Evolutionary conservation across 1,284 basidiomycete genomes (phyloP), one percentile per base, ranked within the genome.

Genomic region (Sporisorium exsertum): DNA sequence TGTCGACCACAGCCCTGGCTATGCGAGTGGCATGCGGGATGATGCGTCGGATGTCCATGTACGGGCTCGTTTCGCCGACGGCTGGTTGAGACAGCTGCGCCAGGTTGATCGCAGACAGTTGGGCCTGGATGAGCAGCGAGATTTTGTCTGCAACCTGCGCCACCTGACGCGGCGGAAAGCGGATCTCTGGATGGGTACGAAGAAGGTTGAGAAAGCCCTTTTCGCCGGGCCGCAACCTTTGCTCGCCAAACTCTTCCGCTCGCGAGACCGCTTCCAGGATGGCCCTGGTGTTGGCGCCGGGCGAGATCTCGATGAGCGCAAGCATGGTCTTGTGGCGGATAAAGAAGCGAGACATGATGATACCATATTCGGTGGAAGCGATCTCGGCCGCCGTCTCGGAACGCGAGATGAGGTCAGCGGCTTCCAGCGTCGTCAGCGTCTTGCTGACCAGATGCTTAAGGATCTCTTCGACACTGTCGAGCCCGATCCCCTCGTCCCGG

Each of bases 201-300:
- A 77, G 58, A 13, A 22, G 37, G 10, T 52, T 24, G 40, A 65
- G 63, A 29, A 69, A 61, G 72, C 43, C 61, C 22, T 86, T 86
- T 55, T 86, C 86, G n/a, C 83, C 86, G n/a, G 72, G 68, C 32
- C 86, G 70, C 45, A 86, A 66, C 8, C 85, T 72, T 29, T 84
- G 66, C n/a, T 80, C 79, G 15, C 58, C 50, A 47, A 86, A 83
- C 60, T 87, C 86, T 9, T 74, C 63, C 3, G 86, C 84, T n/a
- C 61, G 51, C 0, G 77, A 62, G 15, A 86, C 32, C 2, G 61
- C 58, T 35, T 75, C 67, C 20, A 82, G 71, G 22, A 82, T 55
- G 1, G 68, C 57, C 16, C 61, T 57, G 10, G 61, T 58, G 24
- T 43, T 54, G 42, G 51, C 62, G 18, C 37, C 37, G 2, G 32